phyloP scores from a whole-genome alignment of 805 yeast genomes.

The Barnettozyma wickerhamii region DNA sequence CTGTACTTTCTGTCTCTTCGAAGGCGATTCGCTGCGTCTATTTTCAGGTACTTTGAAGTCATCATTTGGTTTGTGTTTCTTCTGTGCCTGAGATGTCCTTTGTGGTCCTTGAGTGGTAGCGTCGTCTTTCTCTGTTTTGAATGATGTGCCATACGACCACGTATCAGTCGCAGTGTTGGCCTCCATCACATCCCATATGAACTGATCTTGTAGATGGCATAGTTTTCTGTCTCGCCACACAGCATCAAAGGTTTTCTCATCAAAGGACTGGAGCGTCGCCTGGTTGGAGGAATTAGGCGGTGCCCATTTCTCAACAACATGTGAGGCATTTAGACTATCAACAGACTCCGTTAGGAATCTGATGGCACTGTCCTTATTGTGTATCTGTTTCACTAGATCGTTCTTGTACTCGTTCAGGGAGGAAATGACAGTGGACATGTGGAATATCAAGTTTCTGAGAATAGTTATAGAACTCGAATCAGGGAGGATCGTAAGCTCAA shows the following conservation, averaged over 20 bases:
- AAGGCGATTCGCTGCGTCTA: slow-evolving; percentile 6
- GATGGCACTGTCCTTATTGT: slow-evolving; percentile 29
- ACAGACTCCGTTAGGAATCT: slow-evolving; percentile 27
- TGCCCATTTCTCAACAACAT: slow-evolving; percentile 28
- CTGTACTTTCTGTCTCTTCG: slow-evolving; percentile 9
- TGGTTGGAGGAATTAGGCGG: slow-evolving; percentile 28
- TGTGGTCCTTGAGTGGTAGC: background rate
- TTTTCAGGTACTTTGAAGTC: slow-evolving; percentile 1
- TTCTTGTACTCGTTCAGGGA: slow-evolving; percentile 19
- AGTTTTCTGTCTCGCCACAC: slow-evolving; percentile 17
- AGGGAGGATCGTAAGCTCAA: slow-evolving; percentile 18
- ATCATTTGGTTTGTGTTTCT: background rate
- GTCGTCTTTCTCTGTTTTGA: slow-evolving; percentile 5
- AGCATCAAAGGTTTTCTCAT: slow-evolving; percentile 10
- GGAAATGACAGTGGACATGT: slow-evolving; percentile 18
- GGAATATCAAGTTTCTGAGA: slow-evolving; percentile 18
- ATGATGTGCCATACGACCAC: slow-evolving; percentile 16
- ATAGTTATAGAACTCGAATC: slow-evolving; percentile 21
- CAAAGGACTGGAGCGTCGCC: slow-evolving; percentile 18
- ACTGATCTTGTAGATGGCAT: slow-evolving; percentile 10
- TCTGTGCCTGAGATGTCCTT: background rate
- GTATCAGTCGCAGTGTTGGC: slow-evolving; percentile 8
- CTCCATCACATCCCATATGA: slow-evolving; percentile 21
- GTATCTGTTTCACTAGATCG: slow-evolving; percentile 18
- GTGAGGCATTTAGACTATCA: slow-evolving; percentile 21